Percentiles rank a stretch among this genome's conserved stretches.
Evolutionary conservation across 1,284 basidiomycete genomes (phyloP).

Genomic region (Microstroma glucosiphilum): DNA sequence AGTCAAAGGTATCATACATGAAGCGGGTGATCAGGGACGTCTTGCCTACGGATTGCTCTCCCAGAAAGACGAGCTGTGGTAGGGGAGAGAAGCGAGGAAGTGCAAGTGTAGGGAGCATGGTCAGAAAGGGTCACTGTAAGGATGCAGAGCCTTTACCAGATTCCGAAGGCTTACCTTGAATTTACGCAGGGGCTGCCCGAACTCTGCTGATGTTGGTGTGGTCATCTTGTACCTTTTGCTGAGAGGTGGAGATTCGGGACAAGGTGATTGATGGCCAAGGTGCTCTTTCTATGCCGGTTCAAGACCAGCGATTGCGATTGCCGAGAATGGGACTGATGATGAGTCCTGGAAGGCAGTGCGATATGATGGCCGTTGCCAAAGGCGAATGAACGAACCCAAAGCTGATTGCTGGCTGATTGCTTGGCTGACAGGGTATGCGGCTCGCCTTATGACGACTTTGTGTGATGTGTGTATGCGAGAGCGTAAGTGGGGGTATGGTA

Average conservation of each 20-base stretch:
- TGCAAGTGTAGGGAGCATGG: background rate
- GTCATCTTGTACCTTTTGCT: conserved; percentile 2
- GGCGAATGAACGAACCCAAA: no score
- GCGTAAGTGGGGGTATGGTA: no score
- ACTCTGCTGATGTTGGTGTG: conserved; percentile 35
- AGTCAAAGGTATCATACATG: conserved; percentile 99
- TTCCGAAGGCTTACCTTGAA: conserved; percentile 36
- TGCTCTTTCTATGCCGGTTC: no score
- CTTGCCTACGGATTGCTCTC: conserved; percentile 52
- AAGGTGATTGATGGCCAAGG: background rate
- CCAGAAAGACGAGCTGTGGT: conserved; percentile 43
- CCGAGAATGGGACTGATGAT: no score
- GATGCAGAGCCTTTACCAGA: background rate
- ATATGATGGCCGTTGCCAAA: no score
- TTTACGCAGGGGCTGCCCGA: conserved; percentile 47
- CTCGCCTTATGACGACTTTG: no score
- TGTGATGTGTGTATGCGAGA: no score
- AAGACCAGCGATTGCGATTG: no score
- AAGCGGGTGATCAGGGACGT: conserved; percentile 82
- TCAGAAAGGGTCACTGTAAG: background rate
- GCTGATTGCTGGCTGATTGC: no score
- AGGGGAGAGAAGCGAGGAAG: background rate
- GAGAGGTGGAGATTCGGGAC: background rate
- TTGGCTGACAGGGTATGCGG: no score
- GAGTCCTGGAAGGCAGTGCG: no score